Evolutionary conservation across 495 filamentous ascomycete genomes (phyloP).

Genomic region (Daldinia decipiens): DNA sequence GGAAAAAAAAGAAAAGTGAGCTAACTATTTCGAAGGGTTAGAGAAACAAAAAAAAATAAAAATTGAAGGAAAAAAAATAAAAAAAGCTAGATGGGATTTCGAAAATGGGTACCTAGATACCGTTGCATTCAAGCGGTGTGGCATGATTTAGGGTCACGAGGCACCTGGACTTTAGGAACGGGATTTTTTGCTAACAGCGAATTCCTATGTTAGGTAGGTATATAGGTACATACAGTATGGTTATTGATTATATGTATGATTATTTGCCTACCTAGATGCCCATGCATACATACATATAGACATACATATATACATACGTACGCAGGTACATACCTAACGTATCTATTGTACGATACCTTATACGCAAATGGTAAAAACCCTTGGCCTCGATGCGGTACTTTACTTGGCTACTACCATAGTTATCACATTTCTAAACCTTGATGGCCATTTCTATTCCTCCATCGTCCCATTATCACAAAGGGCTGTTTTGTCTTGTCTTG

Average conservation of each 20-base stretch:
- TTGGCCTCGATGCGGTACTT: conserved; percentile 24
- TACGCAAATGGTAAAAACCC: conserved; percentile 5
- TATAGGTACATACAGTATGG: not conserved
- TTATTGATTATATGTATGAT: not conserved
- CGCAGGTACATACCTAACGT: no score
- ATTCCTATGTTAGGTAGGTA: conserved; percentile 10
- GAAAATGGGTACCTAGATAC: conserved; percentile 46
- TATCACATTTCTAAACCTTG: conserved; percentile 22
- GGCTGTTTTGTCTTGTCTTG: no score
- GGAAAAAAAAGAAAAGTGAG: conserved; percentile 5
- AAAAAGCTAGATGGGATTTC: conserved; percentile 19
- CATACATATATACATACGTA: no score
- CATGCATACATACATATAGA: no score
- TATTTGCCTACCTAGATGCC: no score
- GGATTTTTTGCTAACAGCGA: conserved; percentile 34
- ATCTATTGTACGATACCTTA: not conserved
- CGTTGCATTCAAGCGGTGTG: conserved; percentile 45
- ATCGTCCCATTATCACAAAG: not conserved
- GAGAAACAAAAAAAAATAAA: not conserved
- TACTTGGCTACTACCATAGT: not conserved
- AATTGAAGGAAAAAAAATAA: conserved; percentile 15
- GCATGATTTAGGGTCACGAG: conserved; percentile 47
- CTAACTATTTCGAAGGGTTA: not conserved
- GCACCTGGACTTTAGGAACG: conserved; percentile 38
- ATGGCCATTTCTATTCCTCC: conserved; percentile 12